These are phyloP conservation scores for Erigeron philadelphicus DNA, from an alignment of 140 eudicot genomes.

Conservation along the genomic window DNA sequence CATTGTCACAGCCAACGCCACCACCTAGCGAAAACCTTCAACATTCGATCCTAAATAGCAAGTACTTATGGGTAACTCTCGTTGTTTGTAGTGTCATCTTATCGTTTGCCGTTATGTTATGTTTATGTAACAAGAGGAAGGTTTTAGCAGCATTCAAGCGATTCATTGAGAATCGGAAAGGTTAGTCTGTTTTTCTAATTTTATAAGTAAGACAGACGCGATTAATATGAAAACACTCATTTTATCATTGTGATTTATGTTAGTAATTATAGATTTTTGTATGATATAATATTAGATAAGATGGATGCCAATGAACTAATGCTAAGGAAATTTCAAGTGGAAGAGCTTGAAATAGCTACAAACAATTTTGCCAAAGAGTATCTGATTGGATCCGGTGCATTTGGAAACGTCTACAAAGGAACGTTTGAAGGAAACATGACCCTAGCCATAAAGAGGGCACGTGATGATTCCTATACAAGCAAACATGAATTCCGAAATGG, in stretches of 20 bases:
- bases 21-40: constrained; percentile 16
- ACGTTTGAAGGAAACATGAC: constrained; percentile 45
- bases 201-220: not conserved
- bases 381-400: constrained; percentile 73
- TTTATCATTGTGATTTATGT: not conserved
- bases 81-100: constrained; percentile 25
- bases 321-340: constrained; percentile 48
- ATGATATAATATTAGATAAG: constrained; percentile 29
- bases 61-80: constrained; percentile 34
- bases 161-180: constrained; percentile 23
- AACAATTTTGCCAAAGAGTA: constrained; percentile 50
- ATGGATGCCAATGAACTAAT: constrained; percentile 48
- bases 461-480: constrained; percentile 54
- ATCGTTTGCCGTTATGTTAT: constrained; percentile 31
- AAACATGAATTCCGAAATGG: constrained; percentile 64
- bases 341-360: constrained; percentile 61
- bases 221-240: not conserved
- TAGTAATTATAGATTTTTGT: constrained; percentile 1
- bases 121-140: constrained; percentile 45
- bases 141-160: constrained; percentile 30
- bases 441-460: constrained; percentile 62
- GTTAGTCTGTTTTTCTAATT: constrained; percentile 25
- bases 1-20: constrained; percentile 19
- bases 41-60: constrained; percentile 20
- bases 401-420: constrained; percentile 69